These are phyloP conservation scores for Fusarium sp. DNA, from an alignment of 2,329 filamentous ascomycete genomes.

Conservation along the genomic window DNA sequence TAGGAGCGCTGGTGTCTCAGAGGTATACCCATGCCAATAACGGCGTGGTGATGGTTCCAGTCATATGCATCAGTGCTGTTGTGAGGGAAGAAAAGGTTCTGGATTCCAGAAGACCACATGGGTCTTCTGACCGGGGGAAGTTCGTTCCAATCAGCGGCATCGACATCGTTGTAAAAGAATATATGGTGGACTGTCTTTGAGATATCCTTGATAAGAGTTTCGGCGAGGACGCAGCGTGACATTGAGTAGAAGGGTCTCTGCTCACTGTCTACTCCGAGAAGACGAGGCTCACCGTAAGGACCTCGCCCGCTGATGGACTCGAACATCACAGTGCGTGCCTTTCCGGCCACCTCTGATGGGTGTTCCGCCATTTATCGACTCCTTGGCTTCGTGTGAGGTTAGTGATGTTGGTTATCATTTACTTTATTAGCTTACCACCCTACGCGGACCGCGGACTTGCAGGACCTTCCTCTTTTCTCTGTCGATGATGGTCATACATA, in stretches of 20 bases:
- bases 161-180: conserved; percentile 11
- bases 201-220: conserved; percentile 21
- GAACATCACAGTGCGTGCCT: neutral
- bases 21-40: neutral
- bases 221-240: conserved; percentile 5
- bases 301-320: neutral
- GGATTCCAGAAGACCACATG: neutral
- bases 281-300: neutral
- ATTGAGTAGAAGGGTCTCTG: neutral
- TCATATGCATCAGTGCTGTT: neutral
- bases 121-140: conserved; percentile 1
- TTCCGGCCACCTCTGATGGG: neutral
- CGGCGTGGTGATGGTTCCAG: conserved; percentile 21
- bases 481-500: neutral
- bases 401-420: neutral
- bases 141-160: neutral
- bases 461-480: neutral
- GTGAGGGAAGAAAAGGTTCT: conserved; percentile 19
- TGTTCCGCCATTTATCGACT: neutral
- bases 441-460: neutral
- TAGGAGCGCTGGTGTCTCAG: neutral
- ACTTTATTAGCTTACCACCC: neutral
- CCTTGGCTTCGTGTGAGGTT: neutral
- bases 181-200: conserved; percentile 7
- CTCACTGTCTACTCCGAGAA: neutral